Evolutionary conservation across 331 rosid genomes (phyloP).

Genomic region (Saraca asoca): DNA sequence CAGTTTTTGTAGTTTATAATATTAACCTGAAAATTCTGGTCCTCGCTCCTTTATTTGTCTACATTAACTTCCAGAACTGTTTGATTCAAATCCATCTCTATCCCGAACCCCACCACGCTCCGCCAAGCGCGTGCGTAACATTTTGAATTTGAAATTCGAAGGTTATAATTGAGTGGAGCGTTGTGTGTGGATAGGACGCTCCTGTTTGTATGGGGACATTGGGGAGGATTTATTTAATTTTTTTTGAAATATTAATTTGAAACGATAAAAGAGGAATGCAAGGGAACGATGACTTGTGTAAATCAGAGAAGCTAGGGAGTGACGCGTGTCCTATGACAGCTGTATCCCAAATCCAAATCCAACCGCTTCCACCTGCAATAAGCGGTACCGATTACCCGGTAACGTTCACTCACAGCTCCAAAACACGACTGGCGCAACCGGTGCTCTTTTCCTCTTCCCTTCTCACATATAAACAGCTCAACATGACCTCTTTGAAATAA

Average conservation of each 20-base stretch:
- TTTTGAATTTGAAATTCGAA: neutral
- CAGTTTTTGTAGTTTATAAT: too few species aligned
- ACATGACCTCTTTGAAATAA: neutral
- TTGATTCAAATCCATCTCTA: conserved; percentile 12
- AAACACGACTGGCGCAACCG: conserved; percentile 51
- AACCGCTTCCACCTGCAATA: conserved; percentile 54
- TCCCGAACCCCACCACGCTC: neutral
- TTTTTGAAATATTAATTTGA: neutral
- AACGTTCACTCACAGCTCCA: conserved; percentile 27
- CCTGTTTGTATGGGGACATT: conserved; percentile 20
- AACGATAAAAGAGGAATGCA: neutral
- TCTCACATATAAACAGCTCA: conserved; percentile 40
- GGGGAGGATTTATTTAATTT: neutral
- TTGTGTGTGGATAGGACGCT: conserved; percentile 28
- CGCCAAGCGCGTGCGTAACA: neutral
- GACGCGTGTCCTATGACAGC: conserved; percentile 92
- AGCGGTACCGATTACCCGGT: conserved; percentile 48
- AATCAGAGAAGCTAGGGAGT: conserved; percentile 22
- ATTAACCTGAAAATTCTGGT: conserved; percentile 26
- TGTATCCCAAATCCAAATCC: conserved; percentile 66
- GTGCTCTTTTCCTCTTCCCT: conserved; percentile 45
- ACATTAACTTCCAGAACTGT: conserved; percentile 42
- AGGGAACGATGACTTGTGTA: conserved; percentile 39
- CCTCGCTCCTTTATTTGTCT: conserved; percentile 34
- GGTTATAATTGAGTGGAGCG: conserved; percentile 34